Evolutionary conservation across 202 grass and related monocot genomes (phyloP).

Genomic region (Eragrostis tef): DNA sequence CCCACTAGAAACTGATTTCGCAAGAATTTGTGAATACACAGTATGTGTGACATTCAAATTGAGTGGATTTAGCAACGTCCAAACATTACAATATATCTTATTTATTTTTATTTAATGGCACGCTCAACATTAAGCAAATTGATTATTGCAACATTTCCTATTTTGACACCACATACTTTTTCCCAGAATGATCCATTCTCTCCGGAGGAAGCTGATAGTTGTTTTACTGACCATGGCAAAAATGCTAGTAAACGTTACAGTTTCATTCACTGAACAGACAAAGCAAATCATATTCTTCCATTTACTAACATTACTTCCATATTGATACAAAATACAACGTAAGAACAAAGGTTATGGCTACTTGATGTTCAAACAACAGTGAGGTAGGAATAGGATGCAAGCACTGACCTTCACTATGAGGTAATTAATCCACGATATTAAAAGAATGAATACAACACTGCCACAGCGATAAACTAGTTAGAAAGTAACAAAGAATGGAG

Average conservation of each 20-base stretch:
- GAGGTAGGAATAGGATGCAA: background rate
- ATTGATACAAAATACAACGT: background rate
- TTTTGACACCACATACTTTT: background rate
- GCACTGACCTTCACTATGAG: slow-evolving; percentile 75
- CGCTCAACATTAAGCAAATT: background rate
- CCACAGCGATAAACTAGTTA: slow-evolving; percentile 38
- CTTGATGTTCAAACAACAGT: slow-evolving; percentile 16
- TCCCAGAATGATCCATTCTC: background rate
- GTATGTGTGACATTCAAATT: background rate
- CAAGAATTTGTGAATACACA: background rate
- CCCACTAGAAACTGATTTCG: too few relatives aligned
- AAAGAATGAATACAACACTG: slow-evolving; percentile 83
- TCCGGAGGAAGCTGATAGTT: slow-evolving; percentile 2
- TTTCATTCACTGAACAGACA: background rate
- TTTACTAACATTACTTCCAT: background rate
- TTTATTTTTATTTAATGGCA: background rate
- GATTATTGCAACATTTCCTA: background rate
- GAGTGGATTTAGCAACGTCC: background rate
- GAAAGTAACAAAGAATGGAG: background rate
- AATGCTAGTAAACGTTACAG: background rate
- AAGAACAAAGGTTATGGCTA: background rate
- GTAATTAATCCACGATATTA: slow-evolving; percentile 73
- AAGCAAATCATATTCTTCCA: slow-evolving; percentile 1
- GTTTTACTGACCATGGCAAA: background rate
- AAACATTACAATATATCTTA: background rate